Percentiles rank a stretch among this genome's conserved stretches.
Conservation (phyloP, 2,329 filamentous ascomycete genomes). For the Ceratocystis destructans region DNA sequence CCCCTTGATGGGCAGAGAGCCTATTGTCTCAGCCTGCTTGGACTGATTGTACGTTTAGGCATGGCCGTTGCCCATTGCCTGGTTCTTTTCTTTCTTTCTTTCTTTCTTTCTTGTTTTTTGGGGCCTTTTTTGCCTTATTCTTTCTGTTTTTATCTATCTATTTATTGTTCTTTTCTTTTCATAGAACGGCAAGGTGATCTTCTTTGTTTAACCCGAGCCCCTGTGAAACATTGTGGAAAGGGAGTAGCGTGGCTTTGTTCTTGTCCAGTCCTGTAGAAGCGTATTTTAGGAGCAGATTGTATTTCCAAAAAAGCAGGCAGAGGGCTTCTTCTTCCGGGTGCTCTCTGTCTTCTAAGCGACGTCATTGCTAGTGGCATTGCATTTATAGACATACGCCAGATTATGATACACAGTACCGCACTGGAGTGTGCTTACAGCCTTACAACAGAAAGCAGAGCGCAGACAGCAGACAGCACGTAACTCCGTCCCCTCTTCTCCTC, state of each 20-base stretch:
- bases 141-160: too few species aligned
- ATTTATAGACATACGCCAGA: not conserved
- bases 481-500: not conserved
- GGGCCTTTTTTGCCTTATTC: too few species aligned
- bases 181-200: too few species aligned
- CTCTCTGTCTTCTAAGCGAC: not conserved
- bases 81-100: too few species aligned
- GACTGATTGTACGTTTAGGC: not conserved
- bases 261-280: not conserved
- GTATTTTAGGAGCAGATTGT: too few species aligned
- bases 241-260: not conserved
- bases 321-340: too few species aligned
- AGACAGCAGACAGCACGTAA: not conserved
- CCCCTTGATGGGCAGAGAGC: not conserved
- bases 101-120: too few species aligned
- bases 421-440: too few species aligned
- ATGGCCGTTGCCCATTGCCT: not conserved
- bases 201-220: too few species aligned
- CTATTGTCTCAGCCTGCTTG: conserved; percentile 1
- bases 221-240: not conserved
- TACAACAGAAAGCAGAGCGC: too few species aligned
- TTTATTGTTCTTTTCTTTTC: too few species aligned
- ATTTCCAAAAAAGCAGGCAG: too few species aligned
- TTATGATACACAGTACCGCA: not conserved
- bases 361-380: not conserved